Evolutionary conservation across 768 basidiomycete species (phyloP).

Genomic region (Mycena olivaceomarginata): DNA sequence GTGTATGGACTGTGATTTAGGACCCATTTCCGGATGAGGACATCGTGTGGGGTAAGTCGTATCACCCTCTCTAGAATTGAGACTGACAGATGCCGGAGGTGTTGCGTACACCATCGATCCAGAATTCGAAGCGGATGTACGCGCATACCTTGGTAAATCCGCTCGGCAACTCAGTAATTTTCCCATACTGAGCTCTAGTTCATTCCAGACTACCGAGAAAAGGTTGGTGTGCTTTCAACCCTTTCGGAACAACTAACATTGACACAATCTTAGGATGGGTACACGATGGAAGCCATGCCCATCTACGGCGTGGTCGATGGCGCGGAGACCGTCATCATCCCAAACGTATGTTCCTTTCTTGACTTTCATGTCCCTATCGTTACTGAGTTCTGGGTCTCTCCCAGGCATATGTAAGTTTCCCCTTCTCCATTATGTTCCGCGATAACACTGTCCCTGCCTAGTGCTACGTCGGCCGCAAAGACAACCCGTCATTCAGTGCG

Average conservation of each 20-base stretch:
- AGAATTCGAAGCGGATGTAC: conserved; percentile 81
- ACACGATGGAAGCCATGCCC: conserved; percentile 87
- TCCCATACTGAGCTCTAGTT: not conserved
- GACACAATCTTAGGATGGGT: conserved; percentile 82
- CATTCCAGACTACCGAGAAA: conserved; percentile 86
- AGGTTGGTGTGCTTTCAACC: conserved; percentile 63
- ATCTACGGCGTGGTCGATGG: conserved; percentile 78
- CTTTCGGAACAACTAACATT: not conserved
- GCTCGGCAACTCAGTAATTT: not conserved
- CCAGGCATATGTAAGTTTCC: conserved; percentile 72
- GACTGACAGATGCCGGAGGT: conserved; percentile 62
- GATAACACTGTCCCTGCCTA: conserved; percentile 48
- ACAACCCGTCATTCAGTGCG: conserved; percentile 93
- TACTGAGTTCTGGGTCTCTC: not conserved
- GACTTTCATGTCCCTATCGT: conserved; percentile 27
- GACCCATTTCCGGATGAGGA: conserved; percentile 84
- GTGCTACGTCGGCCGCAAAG: conserved; percentile 92
- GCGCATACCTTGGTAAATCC: conserved; percentile 84
- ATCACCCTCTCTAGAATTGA: not conserved
- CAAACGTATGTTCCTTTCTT: conserved; percentile 62
- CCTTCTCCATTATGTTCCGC: not conserved
- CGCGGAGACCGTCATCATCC: conserved; percentile 72
- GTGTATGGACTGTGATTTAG: conserved; percentile 53
- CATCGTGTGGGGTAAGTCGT: conserved; percentile 85
- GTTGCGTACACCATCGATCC: conserved; percentile 93